A percentile compares a stretch with the other conserved stretches of the same genome.
Conservation (phyloP, 2,329 filamentous ascomycete genomes). For the Trichoderma citrinoviride region DNA sequence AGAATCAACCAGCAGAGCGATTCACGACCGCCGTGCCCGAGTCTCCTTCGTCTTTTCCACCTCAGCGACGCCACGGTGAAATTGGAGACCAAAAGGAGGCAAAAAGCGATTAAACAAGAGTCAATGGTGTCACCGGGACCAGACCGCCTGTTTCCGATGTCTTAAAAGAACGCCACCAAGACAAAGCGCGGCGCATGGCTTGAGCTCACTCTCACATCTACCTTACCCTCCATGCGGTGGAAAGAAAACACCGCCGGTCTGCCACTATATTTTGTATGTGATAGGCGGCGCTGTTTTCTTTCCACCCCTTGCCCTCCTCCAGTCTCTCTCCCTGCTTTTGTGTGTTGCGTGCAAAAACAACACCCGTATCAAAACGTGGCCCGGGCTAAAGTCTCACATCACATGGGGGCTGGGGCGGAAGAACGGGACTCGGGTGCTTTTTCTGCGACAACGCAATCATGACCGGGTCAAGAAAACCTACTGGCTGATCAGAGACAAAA, state of each 20-base stretch:
- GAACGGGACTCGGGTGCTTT: neutral
- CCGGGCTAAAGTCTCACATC: constrained; percentile 20
- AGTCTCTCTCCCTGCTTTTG: too few species aligned
- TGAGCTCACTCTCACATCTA: neutral
- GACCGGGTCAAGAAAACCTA: neutral
- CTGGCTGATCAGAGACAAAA: constrained; percentile 9
- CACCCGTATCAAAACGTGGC: neutral
- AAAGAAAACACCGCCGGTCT: too few species aligned
- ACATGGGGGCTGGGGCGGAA: constrained; percentile 9
- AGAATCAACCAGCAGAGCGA: too few species aligned
- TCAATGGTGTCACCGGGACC: constrained; percentile 1
- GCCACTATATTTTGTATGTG: too few species aligned
- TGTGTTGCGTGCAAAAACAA: neutral
- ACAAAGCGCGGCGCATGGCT: constrained; percentile 7
- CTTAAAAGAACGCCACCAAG: neutral
- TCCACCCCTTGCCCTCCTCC: too few species aligned
- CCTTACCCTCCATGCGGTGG: too few species aligned
- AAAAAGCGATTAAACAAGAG: neutral
- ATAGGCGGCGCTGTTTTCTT: too few species aligned
- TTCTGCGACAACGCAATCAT: neutral
- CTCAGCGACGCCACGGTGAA: neutral
- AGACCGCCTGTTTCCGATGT: constrained; percentile 11
- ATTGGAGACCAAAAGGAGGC: neutral
- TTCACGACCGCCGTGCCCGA: neutral
- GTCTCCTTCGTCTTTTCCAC: neutral